Evolutionary conservation across 2,329 filamentous ascomycete genomes (phyloP).

Genomic region (Hymenotorrendiella dingleyae): DNA sequence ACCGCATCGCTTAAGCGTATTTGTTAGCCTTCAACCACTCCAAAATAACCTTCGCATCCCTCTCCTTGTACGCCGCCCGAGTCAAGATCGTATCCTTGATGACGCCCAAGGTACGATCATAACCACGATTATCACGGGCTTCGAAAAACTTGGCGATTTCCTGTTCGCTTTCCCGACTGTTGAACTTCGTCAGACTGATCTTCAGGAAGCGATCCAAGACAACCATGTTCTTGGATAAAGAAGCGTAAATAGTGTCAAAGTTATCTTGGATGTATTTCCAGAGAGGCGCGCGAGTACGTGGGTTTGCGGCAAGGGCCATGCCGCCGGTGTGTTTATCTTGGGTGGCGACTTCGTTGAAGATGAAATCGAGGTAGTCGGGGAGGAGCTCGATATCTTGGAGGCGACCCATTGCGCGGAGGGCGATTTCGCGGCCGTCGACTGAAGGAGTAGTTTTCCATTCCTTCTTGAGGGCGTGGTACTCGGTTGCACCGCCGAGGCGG

Average conservation of each 20-base stretch:
- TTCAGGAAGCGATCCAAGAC: slow-evolving; percentile 86
- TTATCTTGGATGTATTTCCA: slow-evolving; percentile 85
- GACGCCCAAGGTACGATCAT: slow-evolving; percentile 79
- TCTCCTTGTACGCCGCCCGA: slow-evolving; percentile 72
- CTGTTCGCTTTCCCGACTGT: slow-evolving; percentile 59
- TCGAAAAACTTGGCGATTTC: slow-evolving; percentile 84
- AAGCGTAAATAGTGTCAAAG: slow-evolving; percentile 68
- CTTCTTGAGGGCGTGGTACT: slow-evolving; percentile 70
- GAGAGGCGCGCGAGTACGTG: slow-evolving; percentile 63
- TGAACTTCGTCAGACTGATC: slow-evolving; percentile 71
- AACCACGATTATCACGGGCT: slow-evolving; percentile 77
- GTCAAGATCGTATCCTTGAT: slow-evolving; percentile 81
- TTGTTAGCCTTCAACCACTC: slow-evolving; percentile 69
- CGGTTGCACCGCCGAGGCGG: slow-evolving; percentile 62
- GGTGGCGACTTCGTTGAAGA: slow-evolving; percentile 76
- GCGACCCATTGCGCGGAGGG: slow-evolving; percentile 68
- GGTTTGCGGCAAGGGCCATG: slow-evolving; percentile 66
- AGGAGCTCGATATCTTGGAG: slow-evolving; percentile 62
- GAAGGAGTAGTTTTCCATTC: slow-evolving; percentile 80
- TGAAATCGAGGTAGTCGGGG: slow-evolving; percentile 61
- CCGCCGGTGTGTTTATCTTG: slow-evolving; percentile 85
- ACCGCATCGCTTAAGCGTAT: no score
- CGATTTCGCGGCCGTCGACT: slow-evolving; percentile 87
- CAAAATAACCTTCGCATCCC: slow-evolving; percentile 66
- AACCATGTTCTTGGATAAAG: slow-evolving; percentile 75